Percentiles rank a stretch among this genome's conserved stretches.
phyloP scores from a whole-genome alignment of 306 rosid genomes.

The Prunus salicina region DNA sequence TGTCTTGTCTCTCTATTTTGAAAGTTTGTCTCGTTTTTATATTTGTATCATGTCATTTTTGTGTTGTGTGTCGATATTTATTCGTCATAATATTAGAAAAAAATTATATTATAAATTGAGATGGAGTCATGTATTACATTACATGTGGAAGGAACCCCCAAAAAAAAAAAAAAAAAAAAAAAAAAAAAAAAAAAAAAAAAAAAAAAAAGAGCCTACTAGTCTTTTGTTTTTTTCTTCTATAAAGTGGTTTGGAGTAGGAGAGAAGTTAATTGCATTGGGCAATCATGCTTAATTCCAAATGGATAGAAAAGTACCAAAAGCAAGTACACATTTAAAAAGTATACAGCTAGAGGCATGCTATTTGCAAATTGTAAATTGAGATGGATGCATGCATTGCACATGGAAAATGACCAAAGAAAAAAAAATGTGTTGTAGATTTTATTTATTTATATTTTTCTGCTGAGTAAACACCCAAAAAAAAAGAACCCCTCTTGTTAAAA shows the following conservation, averaged over 20 bases:
- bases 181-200: too few relatives aligned
- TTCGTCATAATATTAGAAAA: too few relatives aligned
- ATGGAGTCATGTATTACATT: too few relatives aligned
- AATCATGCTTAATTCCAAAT: not conserved
- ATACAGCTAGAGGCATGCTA: not conserved
- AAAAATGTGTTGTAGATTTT: not conserved
- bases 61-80: too few relatives aligned
- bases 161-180: too few relatives aligned
- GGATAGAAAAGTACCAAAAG: not conserved
- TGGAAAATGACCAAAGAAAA: not conserved
- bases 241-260: not conserved
- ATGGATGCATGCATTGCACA: not conserved
- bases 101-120: too few relatives aligned
- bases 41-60: too few relatives aligned
- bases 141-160: too few relatives aligned
- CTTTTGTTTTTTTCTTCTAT: not conserved
- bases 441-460: not conserved
- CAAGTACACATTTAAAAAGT: not conserved
- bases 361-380: not conserved
- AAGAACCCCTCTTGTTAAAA: not conserved
- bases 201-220: too few relatives aligned
- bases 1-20: too few relatives aligned
- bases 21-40: too few relatives aligned
- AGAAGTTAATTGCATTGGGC: not conserved
- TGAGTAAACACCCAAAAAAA: not conserved